These are phyloP conservation scores for Pilatotrama ljubarskyi DNA, from an alignment of 768 basidiomycete species.

Conservation along the genomic window DNA sequence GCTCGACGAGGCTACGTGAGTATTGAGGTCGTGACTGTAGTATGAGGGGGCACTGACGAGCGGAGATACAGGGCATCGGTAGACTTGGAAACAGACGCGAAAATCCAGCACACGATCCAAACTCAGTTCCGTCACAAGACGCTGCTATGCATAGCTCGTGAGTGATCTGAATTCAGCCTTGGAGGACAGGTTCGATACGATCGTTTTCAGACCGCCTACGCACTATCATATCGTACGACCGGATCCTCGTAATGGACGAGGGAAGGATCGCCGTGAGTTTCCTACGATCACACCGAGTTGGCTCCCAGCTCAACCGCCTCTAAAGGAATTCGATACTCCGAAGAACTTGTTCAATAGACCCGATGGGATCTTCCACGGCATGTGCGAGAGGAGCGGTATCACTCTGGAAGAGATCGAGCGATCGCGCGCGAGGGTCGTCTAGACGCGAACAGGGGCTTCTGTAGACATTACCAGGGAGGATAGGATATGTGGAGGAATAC, in stretches of 20 bases:
- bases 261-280: constrained; percentile 55
- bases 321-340: constrained; percentile 53
- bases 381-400: constrained; percentile 59
- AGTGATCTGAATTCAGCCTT: too few relatives aligned
- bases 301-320: not conserved
- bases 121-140: constrained; percentile 51
- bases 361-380: constrained; percentile 57
- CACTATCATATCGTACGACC: constrained; percentile 61
- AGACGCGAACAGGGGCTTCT: not conserved
- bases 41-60: too few relatives aligned
- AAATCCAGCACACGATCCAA: constrained; percentile 49
- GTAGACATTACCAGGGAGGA: not conserved
- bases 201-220: constrained; percentile 43
- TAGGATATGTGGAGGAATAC: not conserved
- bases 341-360: constrained; percentile 42
- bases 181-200: too few relatives aligned
- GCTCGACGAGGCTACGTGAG: constrained; percentile 50
- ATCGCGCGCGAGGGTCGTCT: constrained; percentile 18
- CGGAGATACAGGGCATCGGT: constrained; percentile 36
- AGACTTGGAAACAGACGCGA: constrained; percentile 50
- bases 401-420: constrained; percentile 46
- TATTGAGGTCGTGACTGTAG: too few relatives aligned
- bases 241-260: constrained; percentile 66
- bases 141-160: constrained; percentile 48
- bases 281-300: not conserved